Evolutionary conservation across 2,329 filamentous ascomycete species (phyloP).

Genomic region (Escovopsis sp.): DNA sequence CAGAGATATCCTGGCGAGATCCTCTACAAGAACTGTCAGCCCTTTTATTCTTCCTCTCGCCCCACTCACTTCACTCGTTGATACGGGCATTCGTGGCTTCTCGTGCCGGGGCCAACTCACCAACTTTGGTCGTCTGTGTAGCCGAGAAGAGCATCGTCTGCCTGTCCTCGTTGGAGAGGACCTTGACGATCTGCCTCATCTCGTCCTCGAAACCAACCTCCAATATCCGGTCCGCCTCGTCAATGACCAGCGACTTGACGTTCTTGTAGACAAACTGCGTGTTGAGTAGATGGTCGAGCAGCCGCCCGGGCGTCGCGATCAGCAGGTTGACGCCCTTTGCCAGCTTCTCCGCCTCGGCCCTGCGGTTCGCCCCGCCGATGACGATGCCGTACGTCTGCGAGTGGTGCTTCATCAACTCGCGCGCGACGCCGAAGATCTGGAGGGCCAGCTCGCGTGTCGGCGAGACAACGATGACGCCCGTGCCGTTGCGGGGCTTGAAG

Average conservation of each 20-base stretch:
- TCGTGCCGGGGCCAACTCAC: constrained; percentile 8
- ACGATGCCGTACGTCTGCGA: constrained; percentile 92
- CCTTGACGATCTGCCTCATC: constrained; percentile 93
- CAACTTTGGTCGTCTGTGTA: constrained; percentile 92
- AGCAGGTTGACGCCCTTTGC: constrained; percentile 87
- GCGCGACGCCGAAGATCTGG: constrained; percentile 84
- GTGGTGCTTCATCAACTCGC: constrained; percentile 85
- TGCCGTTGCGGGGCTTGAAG: constrained; percentile 91
- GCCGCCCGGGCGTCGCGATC: constrained; percentile 81
- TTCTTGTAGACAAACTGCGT: constrained; percentile 84
- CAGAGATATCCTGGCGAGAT: constrained; percentile 85
- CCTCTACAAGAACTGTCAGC: constrained; percentile 36
- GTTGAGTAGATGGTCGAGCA: constrained; percentile 89
- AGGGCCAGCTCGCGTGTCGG: constrained; percentile 57
- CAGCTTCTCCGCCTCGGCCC: constrained; percentile 88
- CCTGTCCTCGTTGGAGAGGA: constrained; percentile 70
- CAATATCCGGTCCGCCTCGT: constrained; percentile 91
- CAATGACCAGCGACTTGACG: constrained; percentile 79
- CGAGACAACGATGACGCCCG: constrained; percentile 77
- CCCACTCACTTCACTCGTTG: no score
- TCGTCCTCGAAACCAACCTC: constrained; percentile 98
- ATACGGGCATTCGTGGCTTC: not conserved
- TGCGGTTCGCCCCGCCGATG: constrained; percentile 83
- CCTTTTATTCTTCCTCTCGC: not conserved
- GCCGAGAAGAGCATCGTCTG: constrained; percentile 99